A percentile compares a stretch with the other conserved stretches of the same genome.
phyloP scores from a whole-genome alignment of 2,329 filamentous ascomycete species.

The Cordyceps militaris region DNA sequence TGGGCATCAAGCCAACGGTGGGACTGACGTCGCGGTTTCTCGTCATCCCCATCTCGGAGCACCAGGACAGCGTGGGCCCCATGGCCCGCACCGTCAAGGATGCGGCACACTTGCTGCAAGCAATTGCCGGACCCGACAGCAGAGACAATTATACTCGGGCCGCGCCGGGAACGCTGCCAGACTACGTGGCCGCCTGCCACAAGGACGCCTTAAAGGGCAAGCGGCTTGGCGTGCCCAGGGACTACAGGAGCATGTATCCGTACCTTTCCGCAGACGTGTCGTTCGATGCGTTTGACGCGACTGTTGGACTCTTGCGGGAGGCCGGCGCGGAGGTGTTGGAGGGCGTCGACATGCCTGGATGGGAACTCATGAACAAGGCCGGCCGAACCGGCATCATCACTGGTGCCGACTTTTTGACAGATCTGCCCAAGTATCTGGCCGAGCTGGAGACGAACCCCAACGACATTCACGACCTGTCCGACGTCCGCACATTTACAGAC shows the following conservation, averaged over 20 bases:
- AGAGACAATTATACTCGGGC: slow-evolving; percentile 58
- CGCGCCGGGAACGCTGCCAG: slow-evolving; percentile 46
- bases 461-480: slow-evolving; percentile 42
- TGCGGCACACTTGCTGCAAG: slow-evolving; percentile 53
- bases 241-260: slow-evolving; percentile 44
- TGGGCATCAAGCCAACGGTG: slow-evolving; percentile 62
- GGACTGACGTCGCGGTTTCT: slow-evolving; percentile 56
- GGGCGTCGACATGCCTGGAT: slow-evolving; percentile 44
- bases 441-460: slow-evolving; percentile 52
- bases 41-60: slow-evolving; percentile 57
- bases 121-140: slow-evolving; percentile 54
- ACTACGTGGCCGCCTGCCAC: slow-evolving; percentile 55
- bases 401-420: slow-evolving; percentile 48
- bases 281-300: slow-evolving; percentile 47
- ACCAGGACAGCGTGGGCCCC: slow-evolving; percentile 60
- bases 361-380: slow-evolving; percentile 40
- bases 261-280: slow-evolving; percentile 5
- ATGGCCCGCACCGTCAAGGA: slow-evolving; percentile 61
- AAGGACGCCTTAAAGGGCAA: slow-evolving; percentile 45
- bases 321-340: slow-evolving; percentile 55
- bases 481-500: slow-evolving; percentile 50
- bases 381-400: slow-evolving; percentile 46
- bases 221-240: slow-evolving; percentile 53
- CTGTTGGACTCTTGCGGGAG: slow-evolving; percentile 42
- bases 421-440: slow-evolving; percentile 48